A percentile compares a stretch with the other conserved stretches of the same genome.
Evolutionary conservation across 2,329 filamentous ascomycete genomes (phyloP).

Genomic region (Hysterium pulicare): DNA sequence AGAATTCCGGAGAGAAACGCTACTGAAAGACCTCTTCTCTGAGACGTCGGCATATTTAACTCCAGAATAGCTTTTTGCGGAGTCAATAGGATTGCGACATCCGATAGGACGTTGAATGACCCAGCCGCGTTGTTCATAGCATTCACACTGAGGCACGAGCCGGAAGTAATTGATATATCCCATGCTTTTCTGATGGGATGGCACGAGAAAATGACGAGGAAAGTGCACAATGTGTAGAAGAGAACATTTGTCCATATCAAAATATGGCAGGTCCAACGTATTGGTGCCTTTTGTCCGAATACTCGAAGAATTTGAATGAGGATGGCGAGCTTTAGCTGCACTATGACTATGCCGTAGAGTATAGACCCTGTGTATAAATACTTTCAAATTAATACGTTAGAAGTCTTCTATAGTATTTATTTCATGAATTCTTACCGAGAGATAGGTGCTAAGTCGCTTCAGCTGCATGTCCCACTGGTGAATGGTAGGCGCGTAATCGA

Average conservation of each 20-base stretch:
- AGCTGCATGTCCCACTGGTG: slow-evolving; percentile 12
- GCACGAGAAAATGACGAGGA: slow-evolving; percentile 37
- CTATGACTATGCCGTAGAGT: not conserved
- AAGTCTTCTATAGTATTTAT: no score
- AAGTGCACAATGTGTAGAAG: slow-evolving; percentile 25
- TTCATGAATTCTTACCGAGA: no score
- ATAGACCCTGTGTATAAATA: no score
- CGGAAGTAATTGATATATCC: slow-evolving; percentile 26
- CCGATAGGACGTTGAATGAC: slow-evolving; percentile 31
- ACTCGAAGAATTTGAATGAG: slow-evolving; percentile 32
- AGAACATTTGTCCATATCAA: slow-evolving; percentile 31
- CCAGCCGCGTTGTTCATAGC: slow-evolving; percentile 28
- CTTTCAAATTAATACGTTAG: no score
- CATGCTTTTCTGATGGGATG: slow-evolving; percentile 33
- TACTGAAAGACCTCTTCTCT: slow-evolving; percentile 16
- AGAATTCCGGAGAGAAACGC: slow-evolving; percentile 34
- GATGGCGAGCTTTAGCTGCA: slow-evolving; percentile 7
- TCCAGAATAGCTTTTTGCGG: slow-evolving; percentile 37
- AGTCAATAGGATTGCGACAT: slow-evolving; percentile 32
- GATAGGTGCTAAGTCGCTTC: slow-evolving; percentile 5
- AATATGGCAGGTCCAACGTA: slow-evolving; percentile 36
- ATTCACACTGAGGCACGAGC: slow-evolving; percentile 29
- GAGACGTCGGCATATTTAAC: slow-evolving; percentile 28
- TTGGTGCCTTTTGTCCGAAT: slow-evolving; percentile 18
- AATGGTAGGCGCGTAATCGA: no score